phyloP scores from a whole-genome alignment of 139 green algal species.

The Closterium sp. region DNA sequence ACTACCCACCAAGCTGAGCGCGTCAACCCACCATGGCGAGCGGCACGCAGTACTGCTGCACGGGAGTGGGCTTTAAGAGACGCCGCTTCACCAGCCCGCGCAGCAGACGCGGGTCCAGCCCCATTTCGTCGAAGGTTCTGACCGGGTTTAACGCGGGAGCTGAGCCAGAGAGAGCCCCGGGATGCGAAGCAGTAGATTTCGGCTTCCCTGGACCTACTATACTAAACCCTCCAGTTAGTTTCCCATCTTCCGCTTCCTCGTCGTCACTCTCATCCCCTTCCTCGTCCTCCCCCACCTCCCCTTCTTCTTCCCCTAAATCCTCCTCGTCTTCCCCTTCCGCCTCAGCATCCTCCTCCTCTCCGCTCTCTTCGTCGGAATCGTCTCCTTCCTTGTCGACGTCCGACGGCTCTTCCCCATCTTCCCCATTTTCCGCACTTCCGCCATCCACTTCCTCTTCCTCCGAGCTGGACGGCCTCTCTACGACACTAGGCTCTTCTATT shows the following conservation, averaged over 20 bases:
- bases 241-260: background rate
- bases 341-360: background rate
- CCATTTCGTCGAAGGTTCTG: slow-evolving; percentile 34
- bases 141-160: background rate
- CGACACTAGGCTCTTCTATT: background rate
- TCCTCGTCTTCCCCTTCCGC: background rate
- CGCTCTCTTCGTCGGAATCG: background rate
- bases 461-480: background rate
- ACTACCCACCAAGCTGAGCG: too few species aligned
- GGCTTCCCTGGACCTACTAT: background rate
- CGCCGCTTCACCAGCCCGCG: slow-evolving; percentile 32
- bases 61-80: slow-evolving; percentile 17
- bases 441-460: background rate
- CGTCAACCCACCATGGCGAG: slow-evolving; percentile 40
- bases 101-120: slow-evolving; percentile 36
- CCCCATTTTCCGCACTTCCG: too few species aligned
- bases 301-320: background rate
- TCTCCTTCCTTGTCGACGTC: background rate
- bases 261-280: background rate
- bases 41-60: slow-evolving; percentile 32
- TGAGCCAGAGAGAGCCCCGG: background rate
- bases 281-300: background rate
- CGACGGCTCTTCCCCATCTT: background rate
- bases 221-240: background rate
- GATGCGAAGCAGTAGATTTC: background rate